phyloP scores from a whole-genome alignment of 306 rosid species.

The Vigna nakashimae region DNA sequence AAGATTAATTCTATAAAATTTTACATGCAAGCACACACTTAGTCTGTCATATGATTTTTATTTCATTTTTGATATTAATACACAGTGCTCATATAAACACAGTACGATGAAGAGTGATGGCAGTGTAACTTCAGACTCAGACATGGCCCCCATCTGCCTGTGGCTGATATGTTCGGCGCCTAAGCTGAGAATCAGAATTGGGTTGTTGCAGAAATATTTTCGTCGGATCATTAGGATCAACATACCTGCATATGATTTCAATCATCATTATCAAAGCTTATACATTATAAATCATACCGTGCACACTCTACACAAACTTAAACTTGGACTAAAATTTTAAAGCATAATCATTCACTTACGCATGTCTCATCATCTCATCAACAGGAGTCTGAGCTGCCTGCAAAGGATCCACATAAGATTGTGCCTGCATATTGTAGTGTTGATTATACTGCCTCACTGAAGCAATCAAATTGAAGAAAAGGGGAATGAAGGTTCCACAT shows the following conservation, averaged over 20 bases:
- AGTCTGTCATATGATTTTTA: constrained; percentile 27
- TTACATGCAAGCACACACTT: not conserved
- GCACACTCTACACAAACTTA: not conserved
- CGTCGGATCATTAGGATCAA: constrained; percentile 97
- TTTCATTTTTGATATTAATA: constrained; percentile 17
- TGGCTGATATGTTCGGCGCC: constrained; percentile 92
- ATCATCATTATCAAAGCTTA: constrained; percentile 15
- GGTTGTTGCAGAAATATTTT: constrained; percentile 97
- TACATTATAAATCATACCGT: not conserved
- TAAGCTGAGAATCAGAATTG: constrained; percentile 74
- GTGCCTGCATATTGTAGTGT: constrained; percentile 45
- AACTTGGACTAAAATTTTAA: not conserved
- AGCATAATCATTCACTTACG: constrained; percentile 63
- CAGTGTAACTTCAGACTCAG: constrained; percentile 23
- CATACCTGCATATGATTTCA: constrained; percentile 74
- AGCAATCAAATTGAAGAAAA: constrained; percentile 86
- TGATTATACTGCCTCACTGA: constrained; percentile 86
- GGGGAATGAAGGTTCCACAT: constrained; percentile 95
- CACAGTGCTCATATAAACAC: constrained; percentile 38
- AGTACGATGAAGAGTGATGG: not conserved
- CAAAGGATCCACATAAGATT: constrained; percentile 75
- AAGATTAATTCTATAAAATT: not conserved
- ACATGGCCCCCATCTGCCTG: constrained; percentile 58
- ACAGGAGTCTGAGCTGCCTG: constrained; percentile 97
- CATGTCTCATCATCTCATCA: constrained; percentile 97